Evolutionary conservation across 208 protist genomes (phyloP), one percentile per base, ranked within the genome.

Genomic region (Trypanosoma theileri): DNA sequence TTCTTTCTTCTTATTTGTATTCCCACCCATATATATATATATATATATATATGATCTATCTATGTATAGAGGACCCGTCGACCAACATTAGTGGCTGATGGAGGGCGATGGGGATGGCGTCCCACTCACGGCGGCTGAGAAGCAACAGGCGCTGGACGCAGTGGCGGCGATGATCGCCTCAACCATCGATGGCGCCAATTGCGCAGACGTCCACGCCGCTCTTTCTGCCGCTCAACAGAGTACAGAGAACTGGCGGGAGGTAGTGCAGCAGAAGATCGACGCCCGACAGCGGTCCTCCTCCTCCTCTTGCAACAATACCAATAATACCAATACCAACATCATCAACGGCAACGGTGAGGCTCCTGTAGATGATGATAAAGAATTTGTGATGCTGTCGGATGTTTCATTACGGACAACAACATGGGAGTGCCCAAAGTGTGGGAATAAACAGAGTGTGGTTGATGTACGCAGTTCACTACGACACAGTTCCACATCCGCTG

Each of bases 381-480:
- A 17, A 14, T 9, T n/a, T 22, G 12, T 3, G 48, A 13, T 54
- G 24, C 22, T 41, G 26, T 13, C 54, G 44, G 1, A 17, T 21
- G 14, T n/a, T 31, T 8, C 12, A 40, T 4, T 7, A 13, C 8
- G 11, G 35, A 60, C 57, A 54, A 72, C 66, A 50, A 56, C 40
- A 59, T 89, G 77, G 71, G 65, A 83, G 26, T 89, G 80, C 60
- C 69, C 74, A 17, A 71, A 77, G 56, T 89, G 84, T 52, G 80
- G 82, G 19, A 62, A 67, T 22, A 54, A 31, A 11, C 67, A 80
- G 40, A 69, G 69, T 41, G 51, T 68, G 4, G 57, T 74, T 2
- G 84, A 89, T 44, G 71, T 63, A 1, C 76, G 66, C 40, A 71
- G 59, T n/a, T 64, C 68, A n/a, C 66, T 86, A 4, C 79, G 84